Evolutionary conservation across 176 grass and related monocot species (phyloP).

Genomic region (Zea luxurians): DNA sequence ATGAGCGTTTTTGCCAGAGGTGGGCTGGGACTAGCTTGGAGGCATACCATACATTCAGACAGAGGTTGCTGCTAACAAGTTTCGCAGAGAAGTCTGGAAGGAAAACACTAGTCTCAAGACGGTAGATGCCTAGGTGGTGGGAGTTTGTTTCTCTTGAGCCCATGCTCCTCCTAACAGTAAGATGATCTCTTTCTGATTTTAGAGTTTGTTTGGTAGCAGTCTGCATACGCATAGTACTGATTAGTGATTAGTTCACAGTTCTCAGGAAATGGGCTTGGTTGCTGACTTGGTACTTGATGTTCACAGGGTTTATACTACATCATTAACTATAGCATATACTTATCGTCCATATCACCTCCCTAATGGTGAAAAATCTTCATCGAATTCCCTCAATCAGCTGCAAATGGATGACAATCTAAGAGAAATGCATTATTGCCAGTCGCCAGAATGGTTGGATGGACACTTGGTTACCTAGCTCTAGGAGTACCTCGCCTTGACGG

Average conservation of each 20-base stretch:
- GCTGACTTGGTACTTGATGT: conserved; percentile 18
- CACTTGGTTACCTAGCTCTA: conserved; percentile 18
- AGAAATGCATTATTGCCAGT: conserved; percentile 7
- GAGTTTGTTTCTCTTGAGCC: conserved; percentile 17
- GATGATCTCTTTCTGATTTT: conserved; percentile 10
- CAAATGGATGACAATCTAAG: conserved; percentile 17
- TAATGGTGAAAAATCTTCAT: conserved; percentile 13
- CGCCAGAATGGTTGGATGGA: neutral
- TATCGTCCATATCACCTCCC: neutral
- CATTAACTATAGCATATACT: conserved; percentile 33
- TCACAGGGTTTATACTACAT: conserved; percentile 24
- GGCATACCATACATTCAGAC: conserved; percentile 79
- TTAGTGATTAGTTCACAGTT: conserved; percentile 39
- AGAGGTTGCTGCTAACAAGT: conserved; percentile 60
- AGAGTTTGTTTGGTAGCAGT: neutral
- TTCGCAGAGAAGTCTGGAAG: conserved; percentile 59
- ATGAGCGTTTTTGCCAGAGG: conserved; percentile 85
- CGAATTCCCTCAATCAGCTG: neutral
- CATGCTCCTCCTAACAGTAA: conserved; percentile 32
- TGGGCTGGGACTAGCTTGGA: conserved; percentile 95
- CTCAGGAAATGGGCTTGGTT: conserved; percentile 41
- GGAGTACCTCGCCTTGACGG: conserved; percentile 25
- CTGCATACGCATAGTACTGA: conserved; percentile 20
- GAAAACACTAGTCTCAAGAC: conserved; percentile 48
- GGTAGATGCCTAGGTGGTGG: conserved; percentile 31